Conservation (phyloP, 202 grass and related monocot genomes). For the Carex arenaria region DNA sequence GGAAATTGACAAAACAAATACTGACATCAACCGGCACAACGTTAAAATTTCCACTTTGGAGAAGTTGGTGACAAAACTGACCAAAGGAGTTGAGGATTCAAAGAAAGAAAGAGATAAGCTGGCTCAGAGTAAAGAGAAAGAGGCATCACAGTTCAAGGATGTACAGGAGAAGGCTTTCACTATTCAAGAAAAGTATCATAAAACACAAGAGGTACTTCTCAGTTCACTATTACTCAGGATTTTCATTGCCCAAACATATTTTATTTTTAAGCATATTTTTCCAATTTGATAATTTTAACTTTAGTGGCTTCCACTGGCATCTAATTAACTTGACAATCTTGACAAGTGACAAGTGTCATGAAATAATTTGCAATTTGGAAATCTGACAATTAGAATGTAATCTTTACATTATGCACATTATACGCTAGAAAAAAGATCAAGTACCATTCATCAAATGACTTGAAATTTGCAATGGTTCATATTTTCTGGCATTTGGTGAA, state of each 20-base stretch:
- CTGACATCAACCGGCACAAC: constrained; percentile 80
- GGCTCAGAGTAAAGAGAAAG: constrained; percentile 49
- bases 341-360: background rate
- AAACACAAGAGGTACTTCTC: constrained; percentile 69
- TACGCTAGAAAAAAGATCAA: background rate
- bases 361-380: background rate
- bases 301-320: background rate
- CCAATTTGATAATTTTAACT: background rate
- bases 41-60: constrained; percentile 68
- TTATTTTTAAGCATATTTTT: constrained; percentile 23
- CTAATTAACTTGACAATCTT: too few species aligned
- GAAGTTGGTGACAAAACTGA: constrained; percentile 65
- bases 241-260: background rate
- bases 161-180: constrained; percentile 67
- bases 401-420: background rate
- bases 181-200: constrained; percentile 85
- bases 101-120: constrained; percentile 63
- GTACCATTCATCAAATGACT: background rate
- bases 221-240: background rate
- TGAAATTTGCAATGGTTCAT: background rate
- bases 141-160: constrained; percentile 54
- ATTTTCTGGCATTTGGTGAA: background rate
- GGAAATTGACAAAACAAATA: constrained; percentile 91
- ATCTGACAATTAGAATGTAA: background rate
- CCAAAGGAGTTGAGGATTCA: constrained; percentile 60